Base-by-base conservation (phyloP, 768 basidiomycete species). In the Coprinopsis strossmayeri region DNA sequence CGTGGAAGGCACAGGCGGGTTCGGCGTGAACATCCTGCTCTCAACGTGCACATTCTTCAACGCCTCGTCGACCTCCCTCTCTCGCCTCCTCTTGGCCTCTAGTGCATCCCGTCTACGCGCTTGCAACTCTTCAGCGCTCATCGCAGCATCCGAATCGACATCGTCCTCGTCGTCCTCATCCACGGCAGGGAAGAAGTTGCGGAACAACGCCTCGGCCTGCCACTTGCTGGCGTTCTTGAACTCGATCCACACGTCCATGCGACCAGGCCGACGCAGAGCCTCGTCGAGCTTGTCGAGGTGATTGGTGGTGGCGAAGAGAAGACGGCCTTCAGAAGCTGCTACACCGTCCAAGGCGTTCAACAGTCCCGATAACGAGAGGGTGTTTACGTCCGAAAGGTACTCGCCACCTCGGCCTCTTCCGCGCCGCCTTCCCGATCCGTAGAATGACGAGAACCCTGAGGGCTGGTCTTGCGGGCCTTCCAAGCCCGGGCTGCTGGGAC, bases 221-320 rank as follows among this genome's bases (percentile, higher is more conserved):
- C 82, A 84, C 55, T 82, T 83, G 52, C 81, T 84, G 27, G 91
- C 85, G 53, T 87, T 83, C 71, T 83, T 87, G 72, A 94, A 94
- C 63, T 91, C 87, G 39, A 94, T 77, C 82, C 88, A 90, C 5
- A 95, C 87, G 59, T 94, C 92, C 86, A 90, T 88, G 24, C 87
- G 84, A 15, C 92, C 92, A 3, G 92, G 90, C 46, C 92, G 84
- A n/a, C 84, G 87, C 10, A 95, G 78, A 0, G 92, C 92, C 3
- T 91, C 88, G 57, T 95, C 92, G 1, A 95, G 77, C 27, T 85
- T 79, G 57, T 93, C 89, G n/a, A 92, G 71, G 59, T 94, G 91
- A 64, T 94, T 94, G 10, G 89, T 91, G 15, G 89, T 91, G 0
- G 91, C 92, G 56, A 94, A 93, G 27, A 95, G 72, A 18, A 95